phyloP scores from a whole-genome alignment of 306 rosid species.

The Medicago lupulina region DNA sequence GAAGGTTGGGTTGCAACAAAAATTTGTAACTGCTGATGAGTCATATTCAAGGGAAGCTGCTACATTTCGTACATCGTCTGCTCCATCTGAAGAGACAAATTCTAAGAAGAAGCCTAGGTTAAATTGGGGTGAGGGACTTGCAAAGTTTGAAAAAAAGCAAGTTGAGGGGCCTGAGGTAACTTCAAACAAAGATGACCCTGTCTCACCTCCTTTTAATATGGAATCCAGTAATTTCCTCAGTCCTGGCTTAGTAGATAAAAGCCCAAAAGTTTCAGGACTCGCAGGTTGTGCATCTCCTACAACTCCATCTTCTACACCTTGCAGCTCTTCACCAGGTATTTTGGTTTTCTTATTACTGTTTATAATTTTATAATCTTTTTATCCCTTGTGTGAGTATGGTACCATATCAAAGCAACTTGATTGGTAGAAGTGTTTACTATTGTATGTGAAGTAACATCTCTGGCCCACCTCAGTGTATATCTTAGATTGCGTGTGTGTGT shows the following conservation, averaged over 20 bases:
- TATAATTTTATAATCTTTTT: not conserved
- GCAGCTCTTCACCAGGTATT: constrained; percentile 84
- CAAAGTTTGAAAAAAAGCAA: constrained; percentile 83
- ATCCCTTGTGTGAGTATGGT: not conserved
- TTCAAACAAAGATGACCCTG: constrained; percentile 57
- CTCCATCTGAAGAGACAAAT: constrained; percentile 62
- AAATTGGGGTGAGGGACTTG: constrained; percentile 97
- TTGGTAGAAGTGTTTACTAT: constrained; percentile 1
- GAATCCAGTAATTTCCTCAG: constrained; percentile 60
- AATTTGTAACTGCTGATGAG: constrained; percentile 58
- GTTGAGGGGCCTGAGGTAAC: constrained; percentile 64
- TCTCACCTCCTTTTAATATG: constrained; percentile 48
- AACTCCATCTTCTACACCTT: constrained; percentile 77
- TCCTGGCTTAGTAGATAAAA: constrained; percentile 68
- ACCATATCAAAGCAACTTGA: constrained; percentile 1
- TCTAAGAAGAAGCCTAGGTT: constrained; percentile 81
- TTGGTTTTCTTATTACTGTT: not conserved
- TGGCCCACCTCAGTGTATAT: not conserved
- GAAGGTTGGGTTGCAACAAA: constrained; percentile 65
- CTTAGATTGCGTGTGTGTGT: not conserved
- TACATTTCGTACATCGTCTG: constrained; percentile 68
- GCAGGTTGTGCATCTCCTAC: constrained; percentile 82
- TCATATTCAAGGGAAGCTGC: constrained; percentile 77
- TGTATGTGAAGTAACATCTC: not conserved
- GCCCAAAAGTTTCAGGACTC: constrained; percentile 59